Base-by-base conservation (phyloP, 305 asterid species). In the Nicotiana rustica region DNA sequence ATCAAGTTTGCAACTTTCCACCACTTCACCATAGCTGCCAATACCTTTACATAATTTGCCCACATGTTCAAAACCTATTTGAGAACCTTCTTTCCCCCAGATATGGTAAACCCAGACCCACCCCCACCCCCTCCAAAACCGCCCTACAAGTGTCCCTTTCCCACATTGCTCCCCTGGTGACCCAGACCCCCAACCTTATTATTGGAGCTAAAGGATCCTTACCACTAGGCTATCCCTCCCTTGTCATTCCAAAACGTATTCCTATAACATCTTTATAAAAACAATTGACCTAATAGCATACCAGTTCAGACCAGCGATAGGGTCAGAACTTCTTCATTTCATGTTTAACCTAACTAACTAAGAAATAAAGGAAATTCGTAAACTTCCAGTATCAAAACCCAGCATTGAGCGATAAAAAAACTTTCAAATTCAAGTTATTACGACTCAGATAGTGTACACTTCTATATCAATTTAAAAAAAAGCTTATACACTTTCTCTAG, bases 251-350 rank as follows among this genome's bases (percentile, higher is more conserved):
- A 70, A 41, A 70, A 70, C 78, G 7, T 41, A 70, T 41, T 41
- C 77, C 59, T 18, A 3, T 41, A 10, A 69, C 15, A 18, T 70
- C n/a, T 70, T 36, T 38, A 18, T 10, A 7, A 18, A 70, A 19
- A 5, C 12, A 41, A 70, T 47, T 69, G 57, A 69, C n/a, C 57
- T 69, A 69, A 38, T 25, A 68, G n/a, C 77, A 38, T 10, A 38
- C 77, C 57, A 10, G 35, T 38, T 69, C 77, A 69, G 56, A 38
- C 77, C 33, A 69, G 77, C 33, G 10, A 69, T 18, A n/a, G 5
- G 77, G n/a, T 38, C 57, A 69, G n/a, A 38, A n/a, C 77, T n/a
- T 69, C 10, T 38, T 38, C 77, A 69, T 69, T 21, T 67, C 76
- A 6, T 36, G 55, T 36, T 67, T 67, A 67, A 36, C 76, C 29